Conservation (phyloP, 2,329 filamentous ascomycete genomes). For the Pseudocercospora macadamiae region DNA sequence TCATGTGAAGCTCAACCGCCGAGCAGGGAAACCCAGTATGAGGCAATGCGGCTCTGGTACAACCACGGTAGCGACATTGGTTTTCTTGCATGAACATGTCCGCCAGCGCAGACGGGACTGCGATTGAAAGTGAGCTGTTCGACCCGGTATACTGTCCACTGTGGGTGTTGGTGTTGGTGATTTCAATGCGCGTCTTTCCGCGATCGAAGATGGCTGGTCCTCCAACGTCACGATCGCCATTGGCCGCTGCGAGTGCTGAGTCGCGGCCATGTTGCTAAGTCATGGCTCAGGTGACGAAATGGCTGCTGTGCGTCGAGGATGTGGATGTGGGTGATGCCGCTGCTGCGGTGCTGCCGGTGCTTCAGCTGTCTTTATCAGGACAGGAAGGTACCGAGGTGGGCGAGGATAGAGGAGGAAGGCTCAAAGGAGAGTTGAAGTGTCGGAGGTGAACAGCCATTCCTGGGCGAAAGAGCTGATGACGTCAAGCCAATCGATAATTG, state of each 20-base stretch:
- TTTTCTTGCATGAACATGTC: neutral
- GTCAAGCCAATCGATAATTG: neutral
- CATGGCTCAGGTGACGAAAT: conserved; percentile 4
- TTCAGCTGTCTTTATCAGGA: neutral
- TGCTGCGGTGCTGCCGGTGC: conserved; percentile 8
- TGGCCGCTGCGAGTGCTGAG: conserved; percentile 5
- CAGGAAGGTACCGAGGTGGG: neutral
- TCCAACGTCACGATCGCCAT: conserved; percentile 1
- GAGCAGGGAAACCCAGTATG: neutral
- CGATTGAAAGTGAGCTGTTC: too few relatives aligned
- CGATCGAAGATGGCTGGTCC: neutral
- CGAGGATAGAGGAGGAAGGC: neutral
- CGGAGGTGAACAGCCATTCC: neutral
- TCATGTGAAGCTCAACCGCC: neutral
- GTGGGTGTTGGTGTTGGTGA: neutral
- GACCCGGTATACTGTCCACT: neutral
- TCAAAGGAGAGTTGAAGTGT: neutral
- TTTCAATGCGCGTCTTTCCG: neutral
- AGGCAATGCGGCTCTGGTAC: neutral
- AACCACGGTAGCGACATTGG: neutral
- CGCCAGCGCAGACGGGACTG: neutral
- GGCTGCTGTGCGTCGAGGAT: neutral
- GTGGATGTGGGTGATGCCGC: neutral
- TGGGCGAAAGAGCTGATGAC: too few relatives aligned
- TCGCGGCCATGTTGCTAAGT: conserved; percentile 3